These are phyloP conservation scores for Grosmannia serpens DNA, from an alignment of 2,329 filamentous ascomycete species.

Conservation along the genomic window DNA sequence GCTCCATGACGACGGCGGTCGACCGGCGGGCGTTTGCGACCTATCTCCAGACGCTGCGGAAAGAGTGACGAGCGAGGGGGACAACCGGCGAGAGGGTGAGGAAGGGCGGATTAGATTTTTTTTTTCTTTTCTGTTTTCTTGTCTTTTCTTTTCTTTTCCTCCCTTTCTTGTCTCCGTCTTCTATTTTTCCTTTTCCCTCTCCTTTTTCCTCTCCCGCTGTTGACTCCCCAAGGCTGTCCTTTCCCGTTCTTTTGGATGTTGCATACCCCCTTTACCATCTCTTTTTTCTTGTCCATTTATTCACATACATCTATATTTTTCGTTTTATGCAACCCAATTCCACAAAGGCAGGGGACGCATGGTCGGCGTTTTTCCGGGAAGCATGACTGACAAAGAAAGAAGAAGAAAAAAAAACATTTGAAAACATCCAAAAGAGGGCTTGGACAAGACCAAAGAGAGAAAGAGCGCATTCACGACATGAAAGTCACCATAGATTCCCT, in stretches of 20 bases:
- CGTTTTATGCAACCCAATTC: background rate
- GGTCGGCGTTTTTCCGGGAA: background rate
- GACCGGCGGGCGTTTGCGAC: constrained; percentile 52
- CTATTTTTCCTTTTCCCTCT: background rate
- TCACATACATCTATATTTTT: background rate
- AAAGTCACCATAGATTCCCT: background rate
- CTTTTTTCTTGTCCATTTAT: background rate
- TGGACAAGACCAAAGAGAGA: background rate
- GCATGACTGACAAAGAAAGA: background rate
- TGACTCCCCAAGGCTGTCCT: background rate
- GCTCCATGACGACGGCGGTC: constrained; percentile 43
- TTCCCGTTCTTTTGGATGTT: background rate
- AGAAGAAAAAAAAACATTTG: background rate
- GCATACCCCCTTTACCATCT: background rate
- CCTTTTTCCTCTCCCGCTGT: background rate
- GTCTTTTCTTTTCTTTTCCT: background rate
- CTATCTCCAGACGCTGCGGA: constrained; percentile 51
- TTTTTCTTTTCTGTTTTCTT: background rate
- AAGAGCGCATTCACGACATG: background rate
- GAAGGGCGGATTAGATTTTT: background rate
- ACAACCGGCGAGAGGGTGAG: too few species aligned
- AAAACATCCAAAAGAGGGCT: background rate
- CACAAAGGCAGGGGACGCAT: background rate
- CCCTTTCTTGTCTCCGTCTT: background rate
- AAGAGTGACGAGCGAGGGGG: constrained; percentile 28